These are phyloP conservation scores for Lasiodiplodia citricola DNA, from an alignment of 2,329 filamentous ascomycete species.

Conservation along the genomic window DNA sequence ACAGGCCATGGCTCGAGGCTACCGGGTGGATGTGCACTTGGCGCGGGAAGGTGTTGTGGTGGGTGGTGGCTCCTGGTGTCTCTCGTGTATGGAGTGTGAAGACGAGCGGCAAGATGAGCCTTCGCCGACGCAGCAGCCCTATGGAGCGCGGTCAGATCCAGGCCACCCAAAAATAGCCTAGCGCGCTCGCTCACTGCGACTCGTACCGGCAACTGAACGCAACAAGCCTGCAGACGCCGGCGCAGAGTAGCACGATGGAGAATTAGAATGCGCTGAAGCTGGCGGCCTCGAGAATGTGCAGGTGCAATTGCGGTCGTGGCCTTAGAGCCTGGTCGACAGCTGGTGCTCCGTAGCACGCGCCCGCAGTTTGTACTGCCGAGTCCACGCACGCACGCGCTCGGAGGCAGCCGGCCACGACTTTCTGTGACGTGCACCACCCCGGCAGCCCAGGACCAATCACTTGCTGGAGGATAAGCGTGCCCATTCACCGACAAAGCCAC, in stretches of 20 bases:
- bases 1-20: slow-evolving; percentile 63
- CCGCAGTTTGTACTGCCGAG: slow-evolving; percentile 12
- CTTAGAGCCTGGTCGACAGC: not conserved
- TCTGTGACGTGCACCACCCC: not conserved
- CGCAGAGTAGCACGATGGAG: not conserved
- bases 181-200: not conserved
- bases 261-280: not conserved
- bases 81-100: slow-evolving; percentile 24
- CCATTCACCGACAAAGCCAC: slow-evolving; percentile 26
- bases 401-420: slow-evolving; percentile 13
- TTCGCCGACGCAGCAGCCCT: slow-evolving; percentile 18
- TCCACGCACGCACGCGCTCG: slow-evolving; percentile 13
- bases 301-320: slow-evolving; percentile 7
- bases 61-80: slow-evolving; percentile 25
- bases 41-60: slow-evolving; percentile 21
- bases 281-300: not conserved
- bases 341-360: slow-evolving; percentile 15
- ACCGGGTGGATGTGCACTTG: slow-evolving; percentile 36
- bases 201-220: not conserved
- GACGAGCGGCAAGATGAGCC: slow-evolving; percentile 20
- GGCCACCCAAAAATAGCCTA: slow-evolving; percentile 18
- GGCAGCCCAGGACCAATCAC: not conserved
- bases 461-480: slow-evolving; percentile 3
- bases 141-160: slow-evolving; percentile 21
- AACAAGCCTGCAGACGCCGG: not conserved